Evolutionary conservation across 495 filamentous ascomycete genomes (phyloP).

Genomic region (Parathielavia appendiculata): DNA sequence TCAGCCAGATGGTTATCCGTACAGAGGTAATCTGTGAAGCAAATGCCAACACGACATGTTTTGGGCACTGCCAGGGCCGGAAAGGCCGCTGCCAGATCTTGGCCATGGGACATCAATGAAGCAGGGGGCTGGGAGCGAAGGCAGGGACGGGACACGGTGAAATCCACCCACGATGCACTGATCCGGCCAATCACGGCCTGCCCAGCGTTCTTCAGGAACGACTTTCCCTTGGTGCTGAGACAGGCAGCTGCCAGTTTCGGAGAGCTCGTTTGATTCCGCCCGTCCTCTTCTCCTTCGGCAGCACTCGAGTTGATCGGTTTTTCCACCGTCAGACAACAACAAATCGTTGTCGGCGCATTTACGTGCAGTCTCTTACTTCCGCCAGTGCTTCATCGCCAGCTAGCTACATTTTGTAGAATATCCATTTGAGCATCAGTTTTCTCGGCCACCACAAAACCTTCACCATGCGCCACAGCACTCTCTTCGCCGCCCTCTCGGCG

Average conservation of each 20-base stretch:
- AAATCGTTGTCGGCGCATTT: background rate
- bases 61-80: no score
- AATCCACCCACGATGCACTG: conserved; percentile 1
- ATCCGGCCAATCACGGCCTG: conserved; percentile 24
- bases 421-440: conserved; percentile 9
- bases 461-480: conserved; percentile 30
- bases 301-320: background rate
- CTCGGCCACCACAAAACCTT: conserved; percentile 2
- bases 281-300: background rate
- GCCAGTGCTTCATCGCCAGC: background rate
- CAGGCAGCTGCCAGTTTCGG: background rate
- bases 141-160: background rate
- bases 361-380: no score
- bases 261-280: background rate
- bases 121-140: background rate
- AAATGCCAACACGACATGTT: background rate
- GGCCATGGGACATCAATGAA: background rate
- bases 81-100: background rate
- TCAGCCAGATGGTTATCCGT: background rate
- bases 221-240: background rate
- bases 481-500: conserved; percentile 33
- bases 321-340: background rate
- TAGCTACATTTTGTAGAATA: conserved; percentile 1
- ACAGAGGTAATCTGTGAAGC: background rate
- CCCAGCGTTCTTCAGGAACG: conserved; percentile 18